A percentile compares a stretch with the other conserved stretches of the same genome.
Evolutionary conservation across 1,284 basidiomycete genomes (phyloP).

Genomic region (Irpex rosettiformis): DNA sequence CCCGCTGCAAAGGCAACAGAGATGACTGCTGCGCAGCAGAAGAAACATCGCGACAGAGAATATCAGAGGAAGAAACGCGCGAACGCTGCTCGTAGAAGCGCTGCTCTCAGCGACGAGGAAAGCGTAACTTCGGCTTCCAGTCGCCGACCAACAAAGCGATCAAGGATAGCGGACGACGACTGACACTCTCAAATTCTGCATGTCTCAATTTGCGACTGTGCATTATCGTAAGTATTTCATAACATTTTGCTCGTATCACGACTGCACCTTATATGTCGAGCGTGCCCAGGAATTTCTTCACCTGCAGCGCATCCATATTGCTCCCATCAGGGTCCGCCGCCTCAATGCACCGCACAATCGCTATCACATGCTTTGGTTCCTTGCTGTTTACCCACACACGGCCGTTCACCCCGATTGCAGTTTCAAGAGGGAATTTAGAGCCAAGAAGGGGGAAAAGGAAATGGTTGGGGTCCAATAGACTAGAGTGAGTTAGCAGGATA

Average conservation of each 20-base stretch:
- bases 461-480: conserved; percentile 70
- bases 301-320: conserved; percentile 43
- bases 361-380: conserved; percentile 65
- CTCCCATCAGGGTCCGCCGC: conserved; percentile 66
- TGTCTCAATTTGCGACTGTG: neutral
- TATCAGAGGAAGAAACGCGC: conserved; percentile 74
- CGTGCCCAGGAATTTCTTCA: conserved; percentile 52
- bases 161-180: conserved; percentile 57
- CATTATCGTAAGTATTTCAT: neutral
- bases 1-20: conserved; percentile 69
- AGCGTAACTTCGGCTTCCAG: conserved; percentile 44
- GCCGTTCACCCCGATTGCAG: conserved; percentile 79
- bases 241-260: neutral
- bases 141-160: conserved; percentile 57
- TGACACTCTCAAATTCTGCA: conserved; percentile 17
- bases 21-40: conserved; percentile 64
- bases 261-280: conserved; percentile 44
- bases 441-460: conserved; percentile 75
- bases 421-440: conserved; percentile 70
- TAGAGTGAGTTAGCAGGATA: conserved; percentile 25
- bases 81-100: conserved; percentile 30
- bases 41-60: conserved; percentile 69
- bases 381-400: conserved; percentile 77
- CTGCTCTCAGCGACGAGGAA: conserved; percentile 60
- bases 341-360: conserved; percentile 66